Evolutionary conservation across 768 basidiomycete genomes (phyloP), one percentile per base, ranked within the genome.

Genomic region (Kwoniella mangroviensis): DNA sequence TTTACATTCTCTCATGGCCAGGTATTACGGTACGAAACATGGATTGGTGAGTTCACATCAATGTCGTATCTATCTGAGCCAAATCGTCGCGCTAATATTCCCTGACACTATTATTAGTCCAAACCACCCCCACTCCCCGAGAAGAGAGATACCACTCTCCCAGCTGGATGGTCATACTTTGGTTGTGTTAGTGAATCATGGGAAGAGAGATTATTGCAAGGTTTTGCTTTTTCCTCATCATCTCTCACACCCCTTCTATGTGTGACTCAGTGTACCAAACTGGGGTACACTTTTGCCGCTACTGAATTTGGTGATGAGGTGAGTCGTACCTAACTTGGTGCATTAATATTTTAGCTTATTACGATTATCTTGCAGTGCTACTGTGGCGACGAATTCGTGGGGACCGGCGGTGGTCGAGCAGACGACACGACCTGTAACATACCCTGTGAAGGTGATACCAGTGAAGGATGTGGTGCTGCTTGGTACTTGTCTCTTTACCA

Each of bases 171-270:
- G 82, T 53, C 70, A 11, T 79, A 78, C 66, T 51, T 71, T 19
- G 82, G 79, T 19, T 83, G 82, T 71, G 76, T 82, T 41, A 64
- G 67, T 26, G 82, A 83, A 65, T 81, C 81, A 4, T 67, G 69
- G 28, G 68, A 74, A n/a, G 63, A 77, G 62, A 69, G 82, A 42
- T 71, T 83, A 22, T 72, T 83, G 13, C 62, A 73, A 54, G 81
- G 81, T 3, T 73, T 78, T 51, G 68, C 68, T 2, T 83, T 79
- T 70, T 79, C 79, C 3, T 79, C 79, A 1, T 42, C 40, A 7
- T 13, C 58, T 19, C 69, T 79, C 51, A 77, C 77, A 5, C 74
- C 77, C 1, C 41, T 71, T 28, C 67, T 78, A 3, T 83, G 82
- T 69, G 58, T 81, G 45, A 77, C 74, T 19, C 69, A 80, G 51